Conservation (phyloP, 768 basidiomycete genomes). For the Psilocybe sp. region DNA sequence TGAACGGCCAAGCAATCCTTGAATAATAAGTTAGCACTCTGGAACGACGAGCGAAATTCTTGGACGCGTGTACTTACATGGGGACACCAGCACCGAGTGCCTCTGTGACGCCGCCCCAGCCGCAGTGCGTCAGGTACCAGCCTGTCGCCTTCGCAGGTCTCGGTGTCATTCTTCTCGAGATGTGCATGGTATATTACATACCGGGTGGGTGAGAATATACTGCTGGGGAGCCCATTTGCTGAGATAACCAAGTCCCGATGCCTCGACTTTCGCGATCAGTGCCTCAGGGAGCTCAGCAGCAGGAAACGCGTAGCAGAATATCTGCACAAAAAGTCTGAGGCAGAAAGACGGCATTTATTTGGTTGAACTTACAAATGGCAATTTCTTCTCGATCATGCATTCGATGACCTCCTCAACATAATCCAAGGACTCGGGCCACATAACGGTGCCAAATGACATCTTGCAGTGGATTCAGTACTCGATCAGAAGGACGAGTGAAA, state of each 20-base stretch:
- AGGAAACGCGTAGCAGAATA: conserved; percentile 7
- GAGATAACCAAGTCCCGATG: conserved; percentile 7
- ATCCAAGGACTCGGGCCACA: conserved; percentile 8
- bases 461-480: neutral
- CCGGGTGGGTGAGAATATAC: conserved; percentile 11
- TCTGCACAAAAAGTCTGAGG: neutral
- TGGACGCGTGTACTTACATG: neutral
- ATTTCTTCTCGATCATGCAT: conserved; percentile 10
- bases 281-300: conserved; percentile 3
- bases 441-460: conserved; percentile 14
- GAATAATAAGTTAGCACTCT: neutral
- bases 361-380: conserved; percentile 12
- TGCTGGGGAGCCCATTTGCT: conserved; percentile 11
- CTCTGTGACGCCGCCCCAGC: conserved; percentile 6
- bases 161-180: neutral
- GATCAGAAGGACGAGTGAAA: neutral
- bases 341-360: neutral
- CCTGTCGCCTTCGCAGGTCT: neutral
- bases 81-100: conserved; percentile 6
- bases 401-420: conserved; percentile 13
- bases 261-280: conserved; percentile 5
- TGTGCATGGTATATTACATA: neutral
- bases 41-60: neutral
- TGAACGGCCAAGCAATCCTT: conserved; percentile 9
- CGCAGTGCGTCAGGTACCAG: conserved; percentile 10